Evolutionary conservation across 306 rosid genomes (phyloP).

Genomic region (Dicorynia guianensis): DNA sequence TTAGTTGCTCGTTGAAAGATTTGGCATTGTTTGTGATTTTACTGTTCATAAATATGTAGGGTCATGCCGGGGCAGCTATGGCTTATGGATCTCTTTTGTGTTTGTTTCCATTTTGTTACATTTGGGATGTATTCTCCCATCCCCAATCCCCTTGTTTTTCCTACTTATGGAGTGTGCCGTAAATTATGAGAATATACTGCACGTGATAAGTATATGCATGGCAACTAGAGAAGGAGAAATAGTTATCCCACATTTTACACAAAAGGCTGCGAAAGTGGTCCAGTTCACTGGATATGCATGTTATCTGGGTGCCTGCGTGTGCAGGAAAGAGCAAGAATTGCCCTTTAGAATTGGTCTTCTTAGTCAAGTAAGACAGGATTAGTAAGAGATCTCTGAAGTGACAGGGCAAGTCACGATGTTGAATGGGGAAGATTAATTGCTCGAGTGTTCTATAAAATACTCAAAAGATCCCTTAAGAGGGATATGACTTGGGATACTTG

Average conservation of each 20-base stretch:
- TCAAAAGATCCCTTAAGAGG: no score
- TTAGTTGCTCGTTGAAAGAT: conserved; percentile 25
- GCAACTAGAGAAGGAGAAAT: neutral
- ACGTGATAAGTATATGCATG: neutral
- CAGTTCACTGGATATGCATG: neutral
- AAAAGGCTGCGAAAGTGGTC: neutral
- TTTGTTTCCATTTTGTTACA: conserved; percentile 13
- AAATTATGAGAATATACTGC: neutral
- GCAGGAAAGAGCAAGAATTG: conserved; percentile 17
- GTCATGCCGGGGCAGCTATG: no score
- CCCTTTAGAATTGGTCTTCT: conserved; percentile 23
- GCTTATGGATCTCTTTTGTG: no score
- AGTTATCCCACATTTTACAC: no score
- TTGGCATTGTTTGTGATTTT: conserved; percentile 20
- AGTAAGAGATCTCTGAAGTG: no score
- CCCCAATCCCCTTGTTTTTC: conserved; percentile 9
- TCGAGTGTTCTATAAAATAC: no score
- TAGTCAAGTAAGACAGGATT: conserved; percentile 8
- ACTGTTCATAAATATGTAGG: conserved; percentile 20
- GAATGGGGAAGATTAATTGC: no score
- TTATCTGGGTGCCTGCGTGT: neutral
- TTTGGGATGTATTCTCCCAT: neutral
- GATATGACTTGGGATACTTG: no score
- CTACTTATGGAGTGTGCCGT: conserved; percentile 18
- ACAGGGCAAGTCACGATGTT: no score